Evolutionary conservation across 768 basidiomycete species (phyloP).

Genomic region (Amanita pseudoporphyria): DNA sequence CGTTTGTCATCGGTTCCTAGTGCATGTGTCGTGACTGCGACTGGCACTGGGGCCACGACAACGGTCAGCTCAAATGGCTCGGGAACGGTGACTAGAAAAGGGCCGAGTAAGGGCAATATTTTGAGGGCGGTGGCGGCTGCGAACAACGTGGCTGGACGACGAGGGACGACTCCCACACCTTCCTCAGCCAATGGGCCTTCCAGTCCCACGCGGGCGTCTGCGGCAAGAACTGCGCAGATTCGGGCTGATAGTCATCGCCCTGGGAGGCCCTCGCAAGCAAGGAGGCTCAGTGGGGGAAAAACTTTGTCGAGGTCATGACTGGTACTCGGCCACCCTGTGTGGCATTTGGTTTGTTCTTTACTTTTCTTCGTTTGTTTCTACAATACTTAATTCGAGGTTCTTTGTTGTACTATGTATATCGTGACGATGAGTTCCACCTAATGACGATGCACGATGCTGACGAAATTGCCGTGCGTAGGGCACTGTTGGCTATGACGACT

Average conservation of each 20-base stretch:
- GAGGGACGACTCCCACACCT: slow-evolving; percentile 6
- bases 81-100: slow-evolving; percentile 24
- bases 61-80: not conserved
- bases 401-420: not conserved
- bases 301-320: not conserved
- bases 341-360: not conserved
- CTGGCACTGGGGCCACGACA: not conserved
- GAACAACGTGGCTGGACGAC: slow-evolving; percentile 25
- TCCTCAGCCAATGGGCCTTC: not conserved
- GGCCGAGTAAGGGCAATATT: slow-evolving; percentile 42
- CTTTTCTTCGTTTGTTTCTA: not conserved
- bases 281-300: not conserved
- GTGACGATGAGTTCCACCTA: too few species aligned
- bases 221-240: slow-evolving; percentile 1
- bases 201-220: slow-evolving; percentile 4
- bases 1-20: not conserved
- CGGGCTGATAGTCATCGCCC: not conserved
- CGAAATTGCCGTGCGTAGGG: not conserved
- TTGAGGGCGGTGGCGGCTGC: slow-evolving; percentile 55
- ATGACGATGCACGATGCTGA: too few species aligned
- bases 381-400: not conserved
- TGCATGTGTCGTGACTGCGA: not conserved
- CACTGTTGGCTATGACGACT: not conserved
- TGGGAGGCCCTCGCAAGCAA: not conserved
- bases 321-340: too few species aligned